These are phyloP conservation scores for Backusella circina DNA, from an alignment of 192 early-diverging fungal genomes.

Conservation along the genomic window DNA sequence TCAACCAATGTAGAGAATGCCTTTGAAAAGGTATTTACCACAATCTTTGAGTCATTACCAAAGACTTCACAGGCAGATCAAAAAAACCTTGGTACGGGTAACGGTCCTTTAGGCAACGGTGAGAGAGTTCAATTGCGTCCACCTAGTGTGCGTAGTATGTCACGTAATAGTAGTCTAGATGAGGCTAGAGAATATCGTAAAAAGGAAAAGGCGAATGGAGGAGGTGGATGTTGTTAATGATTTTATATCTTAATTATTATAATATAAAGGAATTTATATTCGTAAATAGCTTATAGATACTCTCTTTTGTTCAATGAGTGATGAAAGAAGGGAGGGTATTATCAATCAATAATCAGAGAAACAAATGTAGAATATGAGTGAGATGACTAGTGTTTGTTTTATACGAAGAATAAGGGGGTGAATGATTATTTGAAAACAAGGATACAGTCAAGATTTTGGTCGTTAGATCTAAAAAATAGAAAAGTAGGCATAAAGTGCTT, in stretches of 20 bases:
- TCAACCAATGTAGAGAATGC: slow-evolving; percentile 83
- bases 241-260: neutral
- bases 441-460: no score
- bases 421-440: neutral
- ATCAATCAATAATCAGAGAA: neutral
- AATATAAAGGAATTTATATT: neutral
- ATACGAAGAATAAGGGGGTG: neutral
- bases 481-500: no score
- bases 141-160: slow-evolving; percentile 38
- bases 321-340: neutral
- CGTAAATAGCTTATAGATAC: neutral
- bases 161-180: slow-evolving; percentile 32
- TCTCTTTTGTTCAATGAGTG: neutral
- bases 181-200: slow-evolving; percentile 33
- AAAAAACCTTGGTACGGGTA: neutral
- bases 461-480: no score
- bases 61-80: slow-evolving; percentile 19
- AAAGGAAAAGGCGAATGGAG: slow-evolving; percentile 38
- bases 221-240: slow-evolving; percentile 33
- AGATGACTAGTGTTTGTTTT: neutral
- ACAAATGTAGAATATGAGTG: neutral
- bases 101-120: slow-evolving; percentile 8
- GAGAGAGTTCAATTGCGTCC: slow-evolving; percentile 34
- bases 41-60: slow-evolving; percentile 50
- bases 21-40: slow-evolving; percentile 75